Percentiles rank a stretch among this genome's conserved stretches.
Evolutionary conservation across 305 asterid genomes (phyloP).

Genomic region (Coffea humblotiana): DNA sequence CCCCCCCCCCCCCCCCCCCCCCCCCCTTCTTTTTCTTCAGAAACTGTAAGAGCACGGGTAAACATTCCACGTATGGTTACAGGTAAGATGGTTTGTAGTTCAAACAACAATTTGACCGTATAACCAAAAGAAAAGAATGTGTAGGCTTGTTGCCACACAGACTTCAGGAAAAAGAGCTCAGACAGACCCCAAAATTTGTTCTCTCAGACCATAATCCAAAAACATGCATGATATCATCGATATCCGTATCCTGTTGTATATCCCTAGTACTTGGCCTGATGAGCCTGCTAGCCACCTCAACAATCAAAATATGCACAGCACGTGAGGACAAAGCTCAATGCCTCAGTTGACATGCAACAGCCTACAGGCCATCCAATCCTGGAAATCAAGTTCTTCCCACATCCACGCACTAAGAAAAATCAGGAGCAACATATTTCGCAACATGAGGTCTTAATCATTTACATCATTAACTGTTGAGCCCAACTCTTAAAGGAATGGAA

Average conservation of each 20-base stretch:
- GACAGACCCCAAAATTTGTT: too few species aligned
- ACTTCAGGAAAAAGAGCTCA: background rate
- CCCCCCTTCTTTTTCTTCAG: background rate
- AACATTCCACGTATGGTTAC: background rate
- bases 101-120: background rate
- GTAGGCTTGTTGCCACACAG: background rate
- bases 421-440: background rate
- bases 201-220: background rate
- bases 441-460: background rate
- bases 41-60: background rate
- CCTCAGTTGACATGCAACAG: background rate
- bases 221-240: background rate
- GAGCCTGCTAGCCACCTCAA: conserved; percentile 5
- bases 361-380: background rate
- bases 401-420: background rate
- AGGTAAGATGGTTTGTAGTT: background rate
- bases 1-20: too few species aligned
- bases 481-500: background rate
- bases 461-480: background rate
- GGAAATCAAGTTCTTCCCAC: background rate
- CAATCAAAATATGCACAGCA: background rate
- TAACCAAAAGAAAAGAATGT: background rate
- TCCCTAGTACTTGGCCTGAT: background rate
- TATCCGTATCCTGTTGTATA: background rate
- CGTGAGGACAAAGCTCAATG: background rate